Conservation (phyloP, 2,329 filamentous ascomycete species). For the Colletotrichum sp. region DNA sequence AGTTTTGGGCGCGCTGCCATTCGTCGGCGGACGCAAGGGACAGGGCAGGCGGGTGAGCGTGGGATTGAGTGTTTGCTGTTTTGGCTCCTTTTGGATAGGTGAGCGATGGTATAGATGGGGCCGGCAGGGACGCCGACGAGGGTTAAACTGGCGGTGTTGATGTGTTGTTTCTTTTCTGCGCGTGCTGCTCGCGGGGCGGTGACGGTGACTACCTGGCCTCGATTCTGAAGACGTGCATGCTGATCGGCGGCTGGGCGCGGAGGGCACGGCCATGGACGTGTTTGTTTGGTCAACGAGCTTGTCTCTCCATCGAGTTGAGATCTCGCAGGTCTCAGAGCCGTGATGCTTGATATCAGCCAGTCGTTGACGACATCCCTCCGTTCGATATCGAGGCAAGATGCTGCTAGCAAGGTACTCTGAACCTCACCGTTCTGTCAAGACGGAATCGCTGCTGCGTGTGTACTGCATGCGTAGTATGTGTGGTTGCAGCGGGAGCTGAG, state of each 20-base stretch:
- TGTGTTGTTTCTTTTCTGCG: neutral
- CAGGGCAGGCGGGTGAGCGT: neutral
- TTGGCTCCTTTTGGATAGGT: neutral
- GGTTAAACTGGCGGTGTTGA: neutral
- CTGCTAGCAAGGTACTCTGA: neutral
- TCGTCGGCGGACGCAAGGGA: conserved; percentile 17
- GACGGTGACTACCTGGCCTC: neutral
- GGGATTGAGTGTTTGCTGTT: neutral
- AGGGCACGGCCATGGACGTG: neutral
- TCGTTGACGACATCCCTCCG: neutral
- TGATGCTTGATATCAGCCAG: neutral
- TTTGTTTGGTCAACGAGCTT: neutral
- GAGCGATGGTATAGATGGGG: neutral
- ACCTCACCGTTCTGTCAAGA: neutral
- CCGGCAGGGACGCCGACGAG: neutral
- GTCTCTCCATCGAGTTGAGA: neutral
- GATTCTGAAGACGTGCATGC: neutral
- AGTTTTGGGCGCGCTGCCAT: conserved; percentile 10
- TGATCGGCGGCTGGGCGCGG: neutral
- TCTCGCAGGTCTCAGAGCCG: neutral
- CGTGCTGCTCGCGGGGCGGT: neutral
- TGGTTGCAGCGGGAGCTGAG: neutral
- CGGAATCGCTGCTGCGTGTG: neutral
- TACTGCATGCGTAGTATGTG: neutral
- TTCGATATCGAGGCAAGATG: neutral